Conservation (phyloP, 306 rosid genomes). For the Prunus mume region DNA sequence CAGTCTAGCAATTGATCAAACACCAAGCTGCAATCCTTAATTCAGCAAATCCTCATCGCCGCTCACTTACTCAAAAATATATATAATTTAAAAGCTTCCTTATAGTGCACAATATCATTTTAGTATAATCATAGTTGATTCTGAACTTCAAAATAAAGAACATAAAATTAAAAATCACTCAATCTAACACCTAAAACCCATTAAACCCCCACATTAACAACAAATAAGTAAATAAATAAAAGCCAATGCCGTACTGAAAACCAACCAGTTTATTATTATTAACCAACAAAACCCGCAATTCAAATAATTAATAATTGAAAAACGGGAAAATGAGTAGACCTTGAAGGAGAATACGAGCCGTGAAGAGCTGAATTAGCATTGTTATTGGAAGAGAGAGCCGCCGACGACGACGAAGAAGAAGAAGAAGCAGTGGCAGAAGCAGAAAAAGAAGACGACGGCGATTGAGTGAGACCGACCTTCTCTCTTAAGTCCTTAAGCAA, state of each 20-base stretch:
- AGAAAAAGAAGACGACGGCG: constrained; percentile 40
- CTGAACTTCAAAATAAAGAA: not conserved
- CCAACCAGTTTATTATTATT: constrained; percentile 12
- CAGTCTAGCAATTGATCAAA: constrained; percentile 7
- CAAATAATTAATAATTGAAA: not conserved
- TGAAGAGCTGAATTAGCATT: constrained; percentile 59
- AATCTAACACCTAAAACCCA: constrained; percentile 23
- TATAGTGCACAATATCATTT: not conserved
- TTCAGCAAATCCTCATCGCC: not conserved
- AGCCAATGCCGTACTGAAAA: constrained; percentile 36
- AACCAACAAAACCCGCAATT: constrained; percentile 1
- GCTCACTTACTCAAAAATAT: not conserved
- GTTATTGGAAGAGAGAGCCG: constrained; percentile 33
- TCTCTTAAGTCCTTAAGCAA: constrained; percentile 98
- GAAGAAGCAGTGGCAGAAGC: constrained; percentile 36
- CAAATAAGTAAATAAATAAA: constrained; percentile 3
- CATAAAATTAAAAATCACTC: not conserved
- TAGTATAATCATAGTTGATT: not conserved
- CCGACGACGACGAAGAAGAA: constrained; percentile 32
- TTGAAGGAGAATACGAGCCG: constrained; percentile 58
- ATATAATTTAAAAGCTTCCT: not conserved
- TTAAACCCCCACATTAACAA: constrained; percentile 9
- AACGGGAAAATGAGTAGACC: constrained; percentile 33
- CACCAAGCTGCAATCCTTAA: not conserved
- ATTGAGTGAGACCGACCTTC: constrained; percentile 91